phyloP scores from a whole-genome alignment of 2,329 filamentous ascomycete species.

The Cercospora nicotianae region DNA sequence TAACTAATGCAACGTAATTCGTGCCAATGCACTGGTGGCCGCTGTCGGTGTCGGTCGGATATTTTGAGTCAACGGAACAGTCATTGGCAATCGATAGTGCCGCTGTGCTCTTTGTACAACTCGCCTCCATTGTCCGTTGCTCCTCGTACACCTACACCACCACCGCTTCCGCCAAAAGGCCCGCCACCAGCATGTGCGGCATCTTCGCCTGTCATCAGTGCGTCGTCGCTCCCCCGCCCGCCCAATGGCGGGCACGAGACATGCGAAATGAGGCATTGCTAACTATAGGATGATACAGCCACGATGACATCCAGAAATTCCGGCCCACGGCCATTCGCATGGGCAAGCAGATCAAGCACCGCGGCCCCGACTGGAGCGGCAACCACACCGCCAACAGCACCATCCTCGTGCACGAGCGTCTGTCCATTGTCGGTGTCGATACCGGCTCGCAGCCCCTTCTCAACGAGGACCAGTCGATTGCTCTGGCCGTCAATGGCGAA shows the following conservation, averaged over 20 bases:
- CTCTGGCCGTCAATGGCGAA: constrained; percentile 96
- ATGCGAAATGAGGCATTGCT: constrained; percentile 19
- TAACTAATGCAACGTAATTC: neutral
- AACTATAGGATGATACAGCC: constrained; percentile 47
- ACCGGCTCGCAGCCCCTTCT: constrained; percentile 93
- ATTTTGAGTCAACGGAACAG: constrained; percentile 7
- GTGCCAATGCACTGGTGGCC: neutral
- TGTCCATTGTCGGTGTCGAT: constrained; percentile 97
- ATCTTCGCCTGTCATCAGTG: constrained; percentile 91
- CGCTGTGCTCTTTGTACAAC: neutral
- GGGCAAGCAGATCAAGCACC: constrained; percentile 93
- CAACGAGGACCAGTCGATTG: constrained; percentile 83
- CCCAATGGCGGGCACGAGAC: constrained; percentile 61
- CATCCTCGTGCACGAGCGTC: constrained; percentile 94
- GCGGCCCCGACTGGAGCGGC: constrained; percentile 95
- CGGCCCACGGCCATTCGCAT: constrained; percentile 92
- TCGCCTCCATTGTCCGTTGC: neutral
- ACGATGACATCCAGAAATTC: constrained; percentile 94
- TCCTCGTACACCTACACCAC: neutral
- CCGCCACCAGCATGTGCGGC: constrained; percentile 74
- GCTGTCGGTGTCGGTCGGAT: neutral
- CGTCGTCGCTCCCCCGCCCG: constrained; percentile 64
- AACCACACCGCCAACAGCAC: constrained; percentile 88
- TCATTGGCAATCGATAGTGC: constrained; percentile 5
- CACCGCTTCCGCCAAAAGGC: neutral